These are phyloP conservation scores for Colletotrichum eremochloae DNA, from an alignment of 2,329 filamentous ascomycete species.

Conservation along the genomic window DNA sequence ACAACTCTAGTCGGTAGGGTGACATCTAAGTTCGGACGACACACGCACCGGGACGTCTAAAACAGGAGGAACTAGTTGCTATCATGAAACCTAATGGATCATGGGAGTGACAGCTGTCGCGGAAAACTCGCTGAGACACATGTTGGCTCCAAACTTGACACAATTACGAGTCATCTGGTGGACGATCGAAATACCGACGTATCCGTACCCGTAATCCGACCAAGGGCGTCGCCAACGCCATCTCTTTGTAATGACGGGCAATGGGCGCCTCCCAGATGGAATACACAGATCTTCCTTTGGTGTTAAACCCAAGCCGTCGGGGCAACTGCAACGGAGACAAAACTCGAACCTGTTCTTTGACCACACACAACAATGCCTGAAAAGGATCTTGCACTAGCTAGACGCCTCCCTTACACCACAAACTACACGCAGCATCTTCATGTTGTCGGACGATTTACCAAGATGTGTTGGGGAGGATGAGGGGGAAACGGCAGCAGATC, in stretches of 20 bases:
- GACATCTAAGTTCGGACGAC: slow-evolving; percentile 18
- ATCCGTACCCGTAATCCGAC: neutral
- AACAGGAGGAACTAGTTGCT: slow-evolving; percentile 5
- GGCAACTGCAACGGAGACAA: slow-evolving; percentile 15
- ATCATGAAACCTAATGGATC: slow-evolving; percentile 23
- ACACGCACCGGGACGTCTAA: slow-evolving; percentile 3
- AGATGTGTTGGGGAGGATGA: neutral
- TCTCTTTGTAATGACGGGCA: neutral
- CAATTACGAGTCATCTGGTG: slow-evolving; percentile 20
- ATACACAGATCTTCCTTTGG: neutral
- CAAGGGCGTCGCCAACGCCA: neutral
- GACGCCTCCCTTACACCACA: neutral
- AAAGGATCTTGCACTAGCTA: neutral
- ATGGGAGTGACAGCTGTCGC: slow-evolving; percentile 27
- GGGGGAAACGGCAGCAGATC: slow-evolving; percentile 32
- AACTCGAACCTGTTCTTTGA: neutral
- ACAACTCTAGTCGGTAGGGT: neutral
- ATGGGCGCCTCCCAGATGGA: neutral
- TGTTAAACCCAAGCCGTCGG: neutral
- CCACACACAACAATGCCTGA: slow-evolving; percentile 5
- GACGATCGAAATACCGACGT: neutral
- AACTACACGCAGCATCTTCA: neutral
- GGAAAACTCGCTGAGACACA: slow-evolving; percentile 26
- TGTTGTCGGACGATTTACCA: slow-evolving; percentile 26
- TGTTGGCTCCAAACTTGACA: slow-evolving; percentile 30